Percentiles rank a stretch among this genome's conserved stretches.
These are phyloP conservation scores for Xerocomus brunneocitrinus DNA, from an alignment of 768 basidiomycete species.

Conservation along the genomic window DNA sequence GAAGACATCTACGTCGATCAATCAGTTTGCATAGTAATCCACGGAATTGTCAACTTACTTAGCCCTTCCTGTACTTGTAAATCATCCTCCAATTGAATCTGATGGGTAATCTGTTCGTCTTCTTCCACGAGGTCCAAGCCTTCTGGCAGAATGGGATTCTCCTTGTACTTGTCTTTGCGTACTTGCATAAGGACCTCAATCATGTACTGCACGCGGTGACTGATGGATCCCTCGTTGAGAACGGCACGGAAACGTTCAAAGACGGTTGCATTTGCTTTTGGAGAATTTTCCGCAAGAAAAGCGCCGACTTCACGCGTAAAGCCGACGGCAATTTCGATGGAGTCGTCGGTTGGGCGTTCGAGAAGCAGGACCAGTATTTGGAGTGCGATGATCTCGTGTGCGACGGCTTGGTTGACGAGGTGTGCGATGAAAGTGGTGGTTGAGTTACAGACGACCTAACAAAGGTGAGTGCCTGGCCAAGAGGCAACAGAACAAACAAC, in stretches of 20 bases:
- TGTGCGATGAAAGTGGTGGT: constrained; percentile 89
- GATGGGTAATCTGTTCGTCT: constrained; percentile 96
- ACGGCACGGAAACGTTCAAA: constrained; percentile 97
- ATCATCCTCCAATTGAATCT: constrained; percentile 89
- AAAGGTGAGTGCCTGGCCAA: not conserved
- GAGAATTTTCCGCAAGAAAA: constrained; percentile 88
- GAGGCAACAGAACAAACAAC: constrained; percentile 16
- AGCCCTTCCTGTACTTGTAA: constrained; percentile 91
- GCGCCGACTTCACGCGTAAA: constrained; percentile 98
- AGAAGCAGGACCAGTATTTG: constrained; percentile 95
- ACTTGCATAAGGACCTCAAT: constrained; percentile 99
- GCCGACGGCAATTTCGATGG: constrained; percentile 96
- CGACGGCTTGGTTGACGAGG: constrained; percentile 89
- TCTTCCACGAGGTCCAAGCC: constrained; percentile 96
- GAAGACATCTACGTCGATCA: constrained; percentile 72
- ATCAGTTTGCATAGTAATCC: constrained; percentile 6
- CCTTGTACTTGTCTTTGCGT: constrained; percentile 98
- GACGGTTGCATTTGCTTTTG: constrained; percentile 91
- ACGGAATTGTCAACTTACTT: constrained; percentile 52
- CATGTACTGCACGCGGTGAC: constrained; percentile 98
- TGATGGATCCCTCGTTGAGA: constrained; percentile 90
- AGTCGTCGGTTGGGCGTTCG: constrained; percentile 94
- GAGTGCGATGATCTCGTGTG: constrained; percentile 90
- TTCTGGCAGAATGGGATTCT: constrained; percentile 91
- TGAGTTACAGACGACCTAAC: constrained; percentile 86